Evolutionary conservation across 805 yeast genomes (phyloP), one percentile per base, ranked within the genome.

Genomic region (Starmerella apis): DNA sequence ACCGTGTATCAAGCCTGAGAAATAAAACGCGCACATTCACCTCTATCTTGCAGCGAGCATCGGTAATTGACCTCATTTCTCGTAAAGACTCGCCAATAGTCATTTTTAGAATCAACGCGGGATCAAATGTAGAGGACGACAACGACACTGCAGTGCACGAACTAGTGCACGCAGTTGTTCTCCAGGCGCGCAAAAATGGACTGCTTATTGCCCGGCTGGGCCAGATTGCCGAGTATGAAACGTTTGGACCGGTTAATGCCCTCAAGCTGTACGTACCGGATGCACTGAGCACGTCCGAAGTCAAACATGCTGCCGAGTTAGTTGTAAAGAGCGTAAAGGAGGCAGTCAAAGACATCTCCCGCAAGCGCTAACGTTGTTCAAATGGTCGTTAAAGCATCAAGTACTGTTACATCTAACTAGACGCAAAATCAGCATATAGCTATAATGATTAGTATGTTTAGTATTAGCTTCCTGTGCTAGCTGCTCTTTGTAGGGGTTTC

Each of bases 161-260:
- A 62, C 66, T 84, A 46, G 66, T 90, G 49, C 94, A 85, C 65
- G 68, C 68, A 47, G 75, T 88, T 22, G 78, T 85, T 27, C 81
- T 83, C 59, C 64, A 65, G 20, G 69, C 78, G 9, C 71, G 83
- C 48, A 60, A 63, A 10, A 65, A 72, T 16, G 75, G 77, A 14
- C 73, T 85, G 16, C 72, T 86, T 53, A 72, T 88, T 43, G 72
- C 79, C 35, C 78, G 95, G 60, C 71, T 79, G 24, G 78, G 78
- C 50, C 71, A 72, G 51, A 73, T 86, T 11, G 69, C 81, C 48
- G 80, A 77, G 57, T 94, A 81, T 61, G 96, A 87, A 63, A 68
- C 79, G 46, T 70, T 83, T 53, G 86, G 92, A 9, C 66, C 80
- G 38, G 72, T 76, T 44, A 86, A 86, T 41, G 77, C 79, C 51